Base-by-base conservation (phyloP, 2,329 filamentous ascomycete genomes). In the Arthroderma uncinatum region DNA sequence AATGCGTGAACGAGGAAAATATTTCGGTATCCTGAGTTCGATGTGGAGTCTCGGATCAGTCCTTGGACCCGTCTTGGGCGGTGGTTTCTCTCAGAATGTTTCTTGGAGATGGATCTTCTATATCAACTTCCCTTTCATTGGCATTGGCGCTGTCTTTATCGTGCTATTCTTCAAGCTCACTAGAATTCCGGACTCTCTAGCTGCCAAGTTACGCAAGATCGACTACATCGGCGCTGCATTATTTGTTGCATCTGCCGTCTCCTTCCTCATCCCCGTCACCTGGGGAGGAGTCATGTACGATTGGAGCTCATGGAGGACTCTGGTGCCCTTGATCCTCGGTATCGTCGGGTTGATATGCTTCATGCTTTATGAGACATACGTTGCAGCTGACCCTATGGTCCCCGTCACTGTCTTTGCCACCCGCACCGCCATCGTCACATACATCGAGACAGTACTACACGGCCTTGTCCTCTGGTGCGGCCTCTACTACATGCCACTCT, bases 211-310 rank as follows among this genome's bases (percentile, higher is more conserved):
- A 2, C 70, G 69, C 30, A 74, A 76, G 6, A 77, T 87, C 23
- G 84, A 88, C 65, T 87, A 80, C 77, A 56, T 81, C 33, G 85
- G 85, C 1, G 77, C 79, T 3, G 61, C 78, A 0, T 64, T 88
- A 2, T 87, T 88, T 64, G 74, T 85, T 16, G 78, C 73, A 10
- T 79, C 79, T 12, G 74, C 77, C 10, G 82, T 81, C 0, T 78
- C 77, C 21, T 79, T 86, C 63, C 68, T 86, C 40, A 81, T 85
- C 47, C 80, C 81, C 0, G 65, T 86, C 2, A 83, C 82, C 1
- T 84, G 82, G 75, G 85, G 83, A 8, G 84, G 83, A 37, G 76
- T 85, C 7, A 79, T 83, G 70, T 87, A 85, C 65, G 64, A 76
- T 0, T 88, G 84, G 85, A 66, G 71, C 47, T 82, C 77, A 2